These are phyloP conservation scores for Talaromyces ruber DNA, from an alignment of 495 filamentous ascomycete species.

Conservation along the genomic window DNA sequence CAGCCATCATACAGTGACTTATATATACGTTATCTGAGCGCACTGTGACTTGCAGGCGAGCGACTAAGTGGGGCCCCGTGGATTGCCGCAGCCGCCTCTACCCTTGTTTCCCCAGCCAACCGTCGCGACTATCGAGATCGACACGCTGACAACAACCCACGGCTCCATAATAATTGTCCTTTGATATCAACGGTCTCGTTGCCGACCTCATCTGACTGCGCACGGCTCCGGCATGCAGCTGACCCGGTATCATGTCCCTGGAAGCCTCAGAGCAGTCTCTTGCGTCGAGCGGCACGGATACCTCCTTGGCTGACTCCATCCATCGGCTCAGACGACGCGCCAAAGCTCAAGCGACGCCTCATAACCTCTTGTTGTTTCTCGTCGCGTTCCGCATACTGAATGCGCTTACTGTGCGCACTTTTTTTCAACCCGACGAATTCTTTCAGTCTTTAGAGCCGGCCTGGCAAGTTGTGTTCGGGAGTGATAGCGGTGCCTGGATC, in stretches of 20 bases:
- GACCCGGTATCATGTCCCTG: slow-evolving; percentile 4
- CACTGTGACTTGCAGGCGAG: background rate
- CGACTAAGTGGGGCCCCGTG: slow-evolving; percentile 1
- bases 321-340: background rate
- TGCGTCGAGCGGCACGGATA: slow-evolving; percentile 2
- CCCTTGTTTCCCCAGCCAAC: background rate
- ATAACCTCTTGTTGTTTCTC: slow-evolving; percentile 50
- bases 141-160: background rate
- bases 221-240: slow-evolving; percentile 8
- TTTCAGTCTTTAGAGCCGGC: slow-evolving; percentile 95
- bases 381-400: slow-evolving; percentile 76
- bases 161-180: background rate
- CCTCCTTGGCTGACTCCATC: slow-evolving; percentile 2
- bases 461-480: slow-evolving; percentile 81
- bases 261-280: slow-evolving; percentile 10
- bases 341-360: slow-evolving; percentile 5
- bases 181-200: background rate
- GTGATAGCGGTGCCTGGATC: slow-evolving; percentile 73
- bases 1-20: background rate
- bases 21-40: background rate
- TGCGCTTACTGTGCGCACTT: slow-evolving; percentile 77
- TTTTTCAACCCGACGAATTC: slow-evolving; percentile 99
- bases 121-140: background rate
- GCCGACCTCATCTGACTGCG: background rate
- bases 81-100: slow-evolving; percentile 5